Conservation (phyloP, 2,329 filamentous ascomycete species). For the Aspergillus vadensis region DNA sequence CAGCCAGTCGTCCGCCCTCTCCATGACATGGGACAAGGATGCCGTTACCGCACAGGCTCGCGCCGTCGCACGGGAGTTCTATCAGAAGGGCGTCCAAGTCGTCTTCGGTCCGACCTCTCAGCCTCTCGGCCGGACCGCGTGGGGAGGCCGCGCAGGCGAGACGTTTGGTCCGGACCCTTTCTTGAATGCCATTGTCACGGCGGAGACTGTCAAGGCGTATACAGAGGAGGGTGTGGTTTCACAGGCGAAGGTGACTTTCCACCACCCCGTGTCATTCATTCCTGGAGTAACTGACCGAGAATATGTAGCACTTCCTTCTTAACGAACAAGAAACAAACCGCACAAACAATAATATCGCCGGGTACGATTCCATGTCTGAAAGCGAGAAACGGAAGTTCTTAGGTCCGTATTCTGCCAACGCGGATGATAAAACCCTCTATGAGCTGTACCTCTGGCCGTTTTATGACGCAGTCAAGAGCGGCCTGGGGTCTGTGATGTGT, state of each 20-base stretch:
- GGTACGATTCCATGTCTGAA: neutral
- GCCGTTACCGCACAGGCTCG: neutral
- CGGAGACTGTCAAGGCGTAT: neutral
- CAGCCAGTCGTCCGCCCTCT: neutral
- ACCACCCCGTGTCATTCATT: neutral
- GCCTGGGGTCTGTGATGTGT: slow-evolving; percentile 58
- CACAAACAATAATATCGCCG: slow-evolving; percentile 3
- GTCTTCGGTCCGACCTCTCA: neutral
- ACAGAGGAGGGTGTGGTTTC: slow-evolving; percentile 34
- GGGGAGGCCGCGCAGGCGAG: neutral
- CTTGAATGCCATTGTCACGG: neutral
- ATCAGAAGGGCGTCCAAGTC: neutral
- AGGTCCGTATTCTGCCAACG: slow-evolving; percentile 47
- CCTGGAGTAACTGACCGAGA: neutral
- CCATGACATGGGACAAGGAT: neutral
- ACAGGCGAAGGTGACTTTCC: neutral
- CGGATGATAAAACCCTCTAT: slow-evolving; percentile 73
- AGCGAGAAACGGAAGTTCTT: neutral
- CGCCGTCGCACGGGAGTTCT: neutral
- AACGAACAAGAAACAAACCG: slow-evolving; percentile 67
- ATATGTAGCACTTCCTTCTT: slow-evolving; percentile 52
- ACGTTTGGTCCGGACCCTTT: neutral
- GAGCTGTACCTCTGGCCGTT: slow-evolving; percentile 80
- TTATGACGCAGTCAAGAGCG: slow-evolving; percentile 68
- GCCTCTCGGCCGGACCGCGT: neutral